Base-by-base conservation (phyloP, 2,329 filamentous ascomycete species). In the Aschersonia sp. region DNA sequence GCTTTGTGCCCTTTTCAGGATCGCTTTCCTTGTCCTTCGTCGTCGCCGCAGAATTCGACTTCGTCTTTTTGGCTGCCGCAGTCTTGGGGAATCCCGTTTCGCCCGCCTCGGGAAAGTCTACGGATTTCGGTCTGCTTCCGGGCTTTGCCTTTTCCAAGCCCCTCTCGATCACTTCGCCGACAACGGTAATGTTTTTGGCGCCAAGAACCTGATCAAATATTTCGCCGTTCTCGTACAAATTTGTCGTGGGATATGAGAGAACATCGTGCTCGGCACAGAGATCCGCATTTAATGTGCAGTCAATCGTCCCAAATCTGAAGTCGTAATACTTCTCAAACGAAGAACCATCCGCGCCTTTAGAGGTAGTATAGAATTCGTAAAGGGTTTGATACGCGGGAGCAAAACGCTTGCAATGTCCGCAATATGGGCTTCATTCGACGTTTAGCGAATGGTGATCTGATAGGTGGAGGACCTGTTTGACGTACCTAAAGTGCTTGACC, bases 341-440 rank as follows among this genome's bases (percentile, higher is more conserved):
- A 41, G 73, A 67, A 66, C 77, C 52, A 62, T 71, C 56, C 62
- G 82, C 68, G 12, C 84, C 83, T 57, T 87, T 82, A 39, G 87
- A 92, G 39, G 89, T 95, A 68, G 87, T 71, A 69, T 95, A 98
- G 65, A 82, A 95, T 68, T 98, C 92, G 72, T 97, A 95, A 11
- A 90, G 66, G 5, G 89, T 95, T 66, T 97, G 88, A 72, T 80
- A 95, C 45, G 79, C 82, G 6, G 92, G 92, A 46, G 86, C 87
- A 58, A 87, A 85, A 45, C 75, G 71, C 61, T 75, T 74, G 68
- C 89, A 95, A 64, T 95, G 87, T 44, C 73, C 74, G 64, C 76
- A 80, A 54, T 70, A 77, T 9, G 76, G 76, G 56, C 76, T 79
- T 49, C 6, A 32, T 58, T 57, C 10, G 62, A 8, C 45, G 42